Percentiles rank a stretch among this genome's conserved stretches.
Evolutionary conservation across 169 alveolate species (phyloP).

Genomic region (Cryptosporidium ryanae): DNA sequence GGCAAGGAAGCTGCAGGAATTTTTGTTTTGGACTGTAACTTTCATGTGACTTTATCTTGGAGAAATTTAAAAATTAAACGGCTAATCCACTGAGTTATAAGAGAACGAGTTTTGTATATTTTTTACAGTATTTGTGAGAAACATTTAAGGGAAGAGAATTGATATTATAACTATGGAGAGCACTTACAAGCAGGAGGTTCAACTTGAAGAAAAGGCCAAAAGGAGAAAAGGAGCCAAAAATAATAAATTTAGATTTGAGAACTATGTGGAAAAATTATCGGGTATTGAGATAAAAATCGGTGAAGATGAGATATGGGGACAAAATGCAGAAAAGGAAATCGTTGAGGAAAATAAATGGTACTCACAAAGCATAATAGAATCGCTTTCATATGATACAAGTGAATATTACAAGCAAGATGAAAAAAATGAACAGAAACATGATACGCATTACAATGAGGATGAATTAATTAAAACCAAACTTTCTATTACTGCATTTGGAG

Average conservation of each 20-base stretch:
- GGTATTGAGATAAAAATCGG: conserved; percentile 48
- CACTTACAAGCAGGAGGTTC: neutral
- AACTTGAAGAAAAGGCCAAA: neutral
- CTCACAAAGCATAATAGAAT: neutral
- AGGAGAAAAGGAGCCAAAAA: neutral
- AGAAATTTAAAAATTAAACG: neutral
- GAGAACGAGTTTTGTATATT: too few relatives aligned
- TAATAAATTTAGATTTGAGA: conserved; percentile 51
- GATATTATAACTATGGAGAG: neutral
- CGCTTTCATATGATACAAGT: neutral
- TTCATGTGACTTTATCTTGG: neutral
- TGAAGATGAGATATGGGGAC: conserved; percentile 34
- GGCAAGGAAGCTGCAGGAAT: neutral
- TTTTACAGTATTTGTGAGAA: too few relatives aligned
- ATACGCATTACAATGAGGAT: too few relatives aligned
- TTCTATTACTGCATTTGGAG: conserved; percentile 40
- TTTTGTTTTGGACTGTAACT: neutral
- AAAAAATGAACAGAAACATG: conserved; percentile 2
- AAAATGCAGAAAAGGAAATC: neutral
- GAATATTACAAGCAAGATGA: neutral
- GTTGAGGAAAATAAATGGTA: conserved; percentile 38
- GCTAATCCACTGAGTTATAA: neutral
- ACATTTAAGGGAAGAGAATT: too few relatives aligned
- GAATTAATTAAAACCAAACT: conserved; percentile 13
- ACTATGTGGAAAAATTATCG: conserved; percentile 33